Conservation (phyloP, 2,329 filamentous ascomycete species). For the Ophiostoma piceae region DNA sequence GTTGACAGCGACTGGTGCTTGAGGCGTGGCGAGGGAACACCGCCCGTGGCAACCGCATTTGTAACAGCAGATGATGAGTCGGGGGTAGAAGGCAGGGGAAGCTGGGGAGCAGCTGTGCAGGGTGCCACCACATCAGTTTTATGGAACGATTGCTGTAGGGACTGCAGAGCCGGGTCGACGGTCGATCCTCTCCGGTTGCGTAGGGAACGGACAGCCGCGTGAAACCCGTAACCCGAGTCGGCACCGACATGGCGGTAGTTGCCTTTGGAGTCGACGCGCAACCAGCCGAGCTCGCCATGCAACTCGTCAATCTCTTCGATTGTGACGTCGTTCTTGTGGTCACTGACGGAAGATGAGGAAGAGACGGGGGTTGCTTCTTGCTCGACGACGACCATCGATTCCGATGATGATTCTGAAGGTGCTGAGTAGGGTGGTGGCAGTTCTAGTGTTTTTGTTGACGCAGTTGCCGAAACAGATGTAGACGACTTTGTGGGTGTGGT, state of each 20-base stretch:
- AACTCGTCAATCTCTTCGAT: slow-evolving; percentile 29
- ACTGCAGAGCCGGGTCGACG: background rate
- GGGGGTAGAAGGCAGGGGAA: slow-evolving; percentile 25
- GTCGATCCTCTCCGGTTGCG: slow-evolving; percentile 24
- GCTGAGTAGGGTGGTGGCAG: slow-evolving; percentile 8
- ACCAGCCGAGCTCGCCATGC: slow-evolving; percentile 29
- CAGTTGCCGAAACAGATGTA: background rate
- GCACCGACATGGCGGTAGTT: slow-evolving; percentile 29
- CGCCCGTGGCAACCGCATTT: background rate
- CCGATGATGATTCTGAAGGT: slow-evolving; percentile 18
- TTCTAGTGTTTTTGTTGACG: background rate
- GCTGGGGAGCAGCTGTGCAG: slow-evolving; percentile 25
- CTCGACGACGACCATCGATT: slow-evolving; percentile 21
- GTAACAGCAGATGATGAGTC: slow-evolving; percentile 17
- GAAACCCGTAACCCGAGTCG: slow-evolving; percentile 30
- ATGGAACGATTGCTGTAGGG: background rate
- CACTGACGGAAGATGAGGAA: background rate
- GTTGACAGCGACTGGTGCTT: background rate
- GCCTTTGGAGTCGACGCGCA: slow-evolving; percentile 28
- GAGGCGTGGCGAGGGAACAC: slow-evolving; percentile 15
- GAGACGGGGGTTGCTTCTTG: slow-evolving; percentile 18
- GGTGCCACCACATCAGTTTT: slow-evolving; percentile 26
- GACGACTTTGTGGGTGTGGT: background rate
- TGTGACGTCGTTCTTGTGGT: slow-evolving; percentile 19
- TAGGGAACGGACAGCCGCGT: slow-evolving; percentile 29